phyloP scores from a whole-genome alignment of 805 yeast species.

The Saccharomycopsis olivae region DNA sequence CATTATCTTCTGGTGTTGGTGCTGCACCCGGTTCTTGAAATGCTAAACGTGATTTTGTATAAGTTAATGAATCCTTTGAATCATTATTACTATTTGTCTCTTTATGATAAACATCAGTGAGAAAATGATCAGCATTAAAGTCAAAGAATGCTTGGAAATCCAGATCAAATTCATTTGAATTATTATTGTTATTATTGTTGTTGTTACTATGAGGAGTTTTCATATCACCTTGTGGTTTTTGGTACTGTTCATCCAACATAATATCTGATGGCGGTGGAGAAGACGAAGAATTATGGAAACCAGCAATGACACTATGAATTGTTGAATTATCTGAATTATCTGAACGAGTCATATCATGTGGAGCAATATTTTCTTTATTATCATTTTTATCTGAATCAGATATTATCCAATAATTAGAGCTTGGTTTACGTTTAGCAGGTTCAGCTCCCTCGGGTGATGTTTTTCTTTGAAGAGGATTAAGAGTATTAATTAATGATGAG shows the following conservation, averaged over 20 bases:
- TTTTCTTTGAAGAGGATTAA: background rate
- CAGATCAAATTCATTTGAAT: background rate
- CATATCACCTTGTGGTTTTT: too few relatives aligned
- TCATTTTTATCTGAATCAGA: slow-evolving; percentile 3
- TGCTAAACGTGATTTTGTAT: background rate
- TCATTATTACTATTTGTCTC: background rate
- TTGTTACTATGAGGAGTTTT: too few relatives aligned
- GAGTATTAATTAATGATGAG: background rate
- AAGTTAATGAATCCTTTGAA: background rate
- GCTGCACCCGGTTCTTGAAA: background rate
- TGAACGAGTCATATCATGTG: background rate
- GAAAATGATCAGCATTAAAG: slow-evolving; percentile 10
- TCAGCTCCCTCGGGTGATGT: background rate
- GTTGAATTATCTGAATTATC: background rate
- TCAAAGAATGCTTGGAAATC: slow-evolving; percentile 2
- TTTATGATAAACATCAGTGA: slow-evolving; percentile 1
- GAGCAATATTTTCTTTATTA: background rate
- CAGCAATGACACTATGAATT: too few relatives aligned
- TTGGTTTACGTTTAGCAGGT: too few relatives aligned
- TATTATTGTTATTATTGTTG: too few relatives aligned
- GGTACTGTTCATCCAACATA: background rate
- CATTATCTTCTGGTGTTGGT: slow-evolving; percentile 10
- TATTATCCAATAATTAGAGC: slow-evolving; percentile 10
- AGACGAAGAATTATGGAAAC: background rate
- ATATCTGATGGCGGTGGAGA: background rate